These are phyloP conservation scores for Scleroderma citrinum DNA, from an alignment of 768 basidiomycete species.

Conservation along the genomic window DNA sequence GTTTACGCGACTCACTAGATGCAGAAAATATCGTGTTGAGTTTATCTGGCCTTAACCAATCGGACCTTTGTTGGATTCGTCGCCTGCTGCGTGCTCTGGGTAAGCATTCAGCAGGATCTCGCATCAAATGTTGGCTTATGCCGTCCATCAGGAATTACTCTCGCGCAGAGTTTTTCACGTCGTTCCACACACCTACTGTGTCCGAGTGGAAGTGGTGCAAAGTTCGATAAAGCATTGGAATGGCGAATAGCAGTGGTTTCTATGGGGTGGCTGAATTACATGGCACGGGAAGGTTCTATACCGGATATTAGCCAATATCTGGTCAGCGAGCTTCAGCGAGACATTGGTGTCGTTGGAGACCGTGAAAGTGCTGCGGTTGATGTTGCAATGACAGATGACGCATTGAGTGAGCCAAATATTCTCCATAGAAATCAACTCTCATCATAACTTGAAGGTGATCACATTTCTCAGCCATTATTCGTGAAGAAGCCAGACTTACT, in stretches of 20 bases:
- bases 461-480: slow-evolving; percentile 10
- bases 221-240: slow-evolving; percentile 71
- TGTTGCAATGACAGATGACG: slow-evolving; percentile 30
- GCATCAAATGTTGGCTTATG: slow-evolving; percentile 5
- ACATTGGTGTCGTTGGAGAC: slow-evolving; percentile 35
- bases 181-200: slow-evolving; percentile 79
- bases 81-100: slow-evolving; percentile 66
- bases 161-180: slow-evolving; percentile 55
- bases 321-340: slow-evolving; percentile 29
- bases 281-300: slow-evolving; percentile 49
- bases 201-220: slow-evolving; percentile 60
- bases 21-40: slow-evolving; percentile 55
- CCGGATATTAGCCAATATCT: slow-evolving; percentile 32
- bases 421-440: not conserved
- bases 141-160: slow-evolving; percentile 42
- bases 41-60: slow-evolving; percentile 70
- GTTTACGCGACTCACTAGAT: slow-evolving; percentile 30
- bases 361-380: slow-evolving; percentile 20
- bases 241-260: slow-evolving; percentile 76
- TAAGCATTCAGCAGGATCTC: slow-evolving; percentile 21
- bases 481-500: slow-evolving; percentile 17
- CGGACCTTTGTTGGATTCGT: slow-evolving; percentile 59
- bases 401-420: slow-evolving; percentile 26
- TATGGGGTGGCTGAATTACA: slow-evolving; percentile 61
- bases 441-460: slow-evolving; percentile 6